phyloP scores from a whole-genome alignment of 164 flowering plant genomes.

The Macadamia tetraphylla region DNA sequence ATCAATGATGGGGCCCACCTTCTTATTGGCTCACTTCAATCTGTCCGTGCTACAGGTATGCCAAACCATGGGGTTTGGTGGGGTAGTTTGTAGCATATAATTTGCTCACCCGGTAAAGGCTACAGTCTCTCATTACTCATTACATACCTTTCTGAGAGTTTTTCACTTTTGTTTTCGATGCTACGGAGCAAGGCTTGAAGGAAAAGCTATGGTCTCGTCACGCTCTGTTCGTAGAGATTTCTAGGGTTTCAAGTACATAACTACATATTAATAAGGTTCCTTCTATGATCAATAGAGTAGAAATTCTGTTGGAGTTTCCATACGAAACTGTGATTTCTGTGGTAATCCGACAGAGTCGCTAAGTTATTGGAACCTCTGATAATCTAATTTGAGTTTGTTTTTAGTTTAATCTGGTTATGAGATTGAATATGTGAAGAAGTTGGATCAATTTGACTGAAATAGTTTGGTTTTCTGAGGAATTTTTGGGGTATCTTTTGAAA shows the following conservation, averaged over 20 bases:
- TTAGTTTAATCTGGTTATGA: not conserved
- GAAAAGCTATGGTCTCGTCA: conserved; percentile 5
- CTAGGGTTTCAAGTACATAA: not conserved
- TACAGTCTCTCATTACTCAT: too few relatives aligned
- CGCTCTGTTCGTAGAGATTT: not conserved
- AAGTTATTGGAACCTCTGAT: not conserved
- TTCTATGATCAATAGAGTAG: too few relatives aligned
- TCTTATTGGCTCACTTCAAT: too few relatives aligned
- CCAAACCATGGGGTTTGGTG: too few relatives aligned
- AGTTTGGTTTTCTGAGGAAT: not conserved
- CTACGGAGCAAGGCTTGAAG: conserved; percentile 22
- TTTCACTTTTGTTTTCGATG: conserved; percentile 12
- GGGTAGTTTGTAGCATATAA: too few relatives aligned
- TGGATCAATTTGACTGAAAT: not conserved
- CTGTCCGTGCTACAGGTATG: too few relatives aligned
- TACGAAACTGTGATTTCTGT: not conserved
- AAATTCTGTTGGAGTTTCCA: conserved; percentile 7
- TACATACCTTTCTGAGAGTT: not conserved
- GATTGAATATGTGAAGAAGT: conserved; percentile 6
- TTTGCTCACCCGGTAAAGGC: too few relatives aligned
- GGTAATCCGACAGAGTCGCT: too few relatives aligned
- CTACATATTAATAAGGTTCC: too few relatives aligned
- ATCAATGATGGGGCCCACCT: too few relatives aligned
- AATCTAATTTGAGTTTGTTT: not conserved
- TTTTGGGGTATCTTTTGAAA: not conserved